Percentiles rank a stretch among this genome's conserved stretches.
phyloP scores from a whole-genome alignment of 345 rosid species.

The Hypericum androsaemum region DNA sequence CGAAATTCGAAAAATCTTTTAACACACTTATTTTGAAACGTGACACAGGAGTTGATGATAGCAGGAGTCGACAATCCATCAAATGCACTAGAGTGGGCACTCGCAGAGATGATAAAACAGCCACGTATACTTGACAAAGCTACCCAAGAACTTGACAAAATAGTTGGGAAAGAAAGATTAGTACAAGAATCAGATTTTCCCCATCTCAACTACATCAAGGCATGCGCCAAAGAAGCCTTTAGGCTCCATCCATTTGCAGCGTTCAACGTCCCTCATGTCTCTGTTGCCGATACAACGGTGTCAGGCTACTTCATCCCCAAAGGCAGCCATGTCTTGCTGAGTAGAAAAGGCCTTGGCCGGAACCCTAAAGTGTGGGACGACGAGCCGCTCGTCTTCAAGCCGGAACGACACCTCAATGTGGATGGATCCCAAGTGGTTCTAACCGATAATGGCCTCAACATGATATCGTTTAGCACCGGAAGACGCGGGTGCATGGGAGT shows the following conservation, averaged over 20 bases:
- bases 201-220: constrained; percentile 35
- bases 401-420: constrained; percentile 31
- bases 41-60: constrained; percentile 37
- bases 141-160: constrained; percentile 29
- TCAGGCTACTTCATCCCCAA: constrained; percentile 44
- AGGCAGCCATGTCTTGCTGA: constrained; percentile 35
- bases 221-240: constrained; percentile 43
- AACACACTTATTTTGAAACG: not conserved
- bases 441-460: constrained; percentile 19
- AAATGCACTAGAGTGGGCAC: constrained; percentile 46
- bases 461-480: constrained; percentile 41
- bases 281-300: constrained; percentile 17
- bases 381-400: constrained; percentile 31
- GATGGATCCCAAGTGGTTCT: constrained; percentile 15
- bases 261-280: constrained; percentile 40
- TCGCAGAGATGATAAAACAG: constrained; percentile 45
- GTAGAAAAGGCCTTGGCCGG: constrained; percentile 35
- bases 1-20: too few relatives aligned
- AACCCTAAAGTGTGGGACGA: constrained; percentile 37
- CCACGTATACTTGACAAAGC: constrained; percentile 36
- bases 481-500: constrained; percentile 30
- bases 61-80: constrained; percentile 51
- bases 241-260: constrained; percentile 40
- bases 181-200: constrained; percentile 42
- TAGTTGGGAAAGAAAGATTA: constrained; percentile 37